Conservation (phyloP, 495 filamentous ascomycete species). For the Penicillium lagena region DNA sequence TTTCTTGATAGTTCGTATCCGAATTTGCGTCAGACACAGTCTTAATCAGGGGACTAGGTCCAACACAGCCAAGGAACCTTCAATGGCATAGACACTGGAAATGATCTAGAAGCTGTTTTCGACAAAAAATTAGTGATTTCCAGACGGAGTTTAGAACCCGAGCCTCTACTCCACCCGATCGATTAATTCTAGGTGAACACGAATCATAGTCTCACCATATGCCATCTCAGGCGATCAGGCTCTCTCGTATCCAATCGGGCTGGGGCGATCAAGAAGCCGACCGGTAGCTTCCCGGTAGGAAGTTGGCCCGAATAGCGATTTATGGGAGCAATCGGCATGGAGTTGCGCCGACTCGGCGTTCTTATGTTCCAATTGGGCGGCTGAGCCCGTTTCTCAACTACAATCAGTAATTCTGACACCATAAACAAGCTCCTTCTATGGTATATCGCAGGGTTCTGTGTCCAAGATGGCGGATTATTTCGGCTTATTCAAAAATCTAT, state of each 20-base stretch:
- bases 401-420: not conserved
- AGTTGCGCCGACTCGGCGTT: constrained; percentile 9
- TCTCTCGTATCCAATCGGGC: not conserved
- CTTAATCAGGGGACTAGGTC: too few relatives aligned
- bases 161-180: not conserved
- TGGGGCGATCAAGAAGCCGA: not conserved
- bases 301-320: constrained; percentile 8
- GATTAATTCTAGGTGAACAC: not conserved
- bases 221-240: too few relatives aligned
- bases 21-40: too few relatives aligned
- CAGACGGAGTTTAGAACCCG: too few relatives aligned
- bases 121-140: too few relatives aligned
- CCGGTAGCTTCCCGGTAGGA: not conserved
- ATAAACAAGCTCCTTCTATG: not conserved
- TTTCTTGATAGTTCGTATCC: too few relatives aligned
- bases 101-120: too few relatives aligned
- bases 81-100: too few relatives aligned
- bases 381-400: not conserved
- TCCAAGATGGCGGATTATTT: not conserved
- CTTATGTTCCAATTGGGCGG: not conserved
- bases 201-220: not conserved
- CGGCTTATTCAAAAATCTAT: constrained; percentile 2
- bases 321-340: constrained; percentile 1
- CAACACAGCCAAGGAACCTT: too few relatives aligned
- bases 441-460: not conserved